phyloP scores from a whole-genome alignment of 208 protist genomes.

The Leishmania major region DNA sequence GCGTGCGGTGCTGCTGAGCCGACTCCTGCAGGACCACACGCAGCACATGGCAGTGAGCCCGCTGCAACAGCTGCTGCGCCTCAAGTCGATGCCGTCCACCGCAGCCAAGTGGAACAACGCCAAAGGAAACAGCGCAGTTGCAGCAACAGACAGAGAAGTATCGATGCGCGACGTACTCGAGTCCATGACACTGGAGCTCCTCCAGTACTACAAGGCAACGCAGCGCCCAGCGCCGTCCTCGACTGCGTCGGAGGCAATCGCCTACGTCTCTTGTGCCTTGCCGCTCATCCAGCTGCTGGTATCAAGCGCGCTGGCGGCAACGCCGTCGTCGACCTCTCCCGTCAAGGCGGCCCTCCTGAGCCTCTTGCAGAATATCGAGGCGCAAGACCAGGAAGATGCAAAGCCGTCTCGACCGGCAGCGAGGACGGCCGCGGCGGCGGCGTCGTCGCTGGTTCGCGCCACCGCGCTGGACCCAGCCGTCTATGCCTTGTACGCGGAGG shows the following conservation, averaged over 20 bases:
- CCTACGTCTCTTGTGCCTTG: constrained; percentile 30
- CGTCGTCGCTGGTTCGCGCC: background rate
- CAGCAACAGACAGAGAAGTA: background rate
- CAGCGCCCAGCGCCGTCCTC: constrained; percentile 4
- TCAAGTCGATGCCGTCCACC: constrained; percentile 16
- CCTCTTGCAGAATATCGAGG: constrained; percentile 30
- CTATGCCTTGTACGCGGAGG: constrained; percentile 70
- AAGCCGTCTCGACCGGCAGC: background rate
- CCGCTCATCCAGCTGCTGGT: constrained; percentile 31
- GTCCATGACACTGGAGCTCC: constrained; percentile 16
- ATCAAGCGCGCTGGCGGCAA: background rate
- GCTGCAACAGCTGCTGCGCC: constrained; percentile 62
- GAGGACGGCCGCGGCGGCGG: background rate
- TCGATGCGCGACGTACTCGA: constrained; percentile 29
- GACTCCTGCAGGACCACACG: constrained; percentile 69
- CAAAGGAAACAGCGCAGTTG: background rate
- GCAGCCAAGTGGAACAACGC: background rate
- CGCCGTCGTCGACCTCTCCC: background rate
- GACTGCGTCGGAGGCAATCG: constrained; percentile 14
- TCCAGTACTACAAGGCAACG: constrained; percentile 16
- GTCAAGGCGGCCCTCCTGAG: constrained; percentile 27
- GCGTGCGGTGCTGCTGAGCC: constrained; percentile 58
- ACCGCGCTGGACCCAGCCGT: constrained; percentile 24
- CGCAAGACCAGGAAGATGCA: background rate
- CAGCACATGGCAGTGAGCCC: constrained; percentile 54